These are phyloP conservation scores for Grosmannia penicillata DNA, from an alignment of 2,329 filamentous ascomycete species.

Conservation along the genomic window DNA sequence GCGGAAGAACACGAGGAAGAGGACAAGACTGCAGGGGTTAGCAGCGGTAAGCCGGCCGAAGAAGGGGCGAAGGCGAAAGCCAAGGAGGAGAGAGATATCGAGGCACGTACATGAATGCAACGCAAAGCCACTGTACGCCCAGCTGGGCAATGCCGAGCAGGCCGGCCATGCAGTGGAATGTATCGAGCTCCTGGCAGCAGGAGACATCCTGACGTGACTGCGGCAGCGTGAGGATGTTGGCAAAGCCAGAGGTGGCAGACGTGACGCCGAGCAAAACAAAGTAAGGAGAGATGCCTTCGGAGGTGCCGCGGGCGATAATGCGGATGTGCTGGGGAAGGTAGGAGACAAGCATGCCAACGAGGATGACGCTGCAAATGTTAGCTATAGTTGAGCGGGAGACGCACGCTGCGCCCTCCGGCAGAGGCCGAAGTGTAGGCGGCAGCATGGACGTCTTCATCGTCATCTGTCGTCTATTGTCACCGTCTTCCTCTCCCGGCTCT, in stretches of 20 bases:
- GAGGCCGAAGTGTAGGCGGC: too few species aligned
- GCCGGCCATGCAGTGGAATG: conserved; percentile 71
- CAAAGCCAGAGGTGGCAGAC: conserved; percentile 75
- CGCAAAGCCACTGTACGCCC: conserved; percentile 82
- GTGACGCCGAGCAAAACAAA: conserved; percentile 91
- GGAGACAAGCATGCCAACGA: conserved; percentile 78
- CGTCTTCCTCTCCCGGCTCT: too few species aligned
- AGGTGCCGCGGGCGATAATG: conserved; percentile 72
- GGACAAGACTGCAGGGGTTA: conserved; percentile 56
- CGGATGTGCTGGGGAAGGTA: conserved; percentile 92
- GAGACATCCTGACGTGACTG: conserved; percentile 67
- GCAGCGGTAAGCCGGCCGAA: too few species aligned
- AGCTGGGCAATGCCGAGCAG: conserved; percentile 83
- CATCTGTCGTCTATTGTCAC: too few species aligned
- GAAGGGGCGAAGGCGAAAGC: not conserved
- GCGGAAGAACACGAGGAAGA: conserved; percentile 93
- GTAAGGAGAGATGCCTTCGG: conserved; percentile 88
- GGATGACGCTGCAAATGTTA: conserved; percentile 42
- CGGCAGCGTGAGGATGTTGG: conserved; percentile 83
- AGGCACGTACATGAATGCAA: conserved; percentile 66
- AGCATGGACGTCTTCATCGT: too few species aligned
- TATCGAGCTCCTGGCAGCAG: conserved; percentile 72
- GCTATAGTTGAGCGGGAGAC: not conserved
- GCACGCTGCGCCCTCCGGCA: too few species aligned
- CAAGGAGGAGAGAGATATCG: not conserved